Base-by-base conservation (phyloP, 495 filamentous ascomycete genomes). In the Chaetomium cochliodes region DNA sequence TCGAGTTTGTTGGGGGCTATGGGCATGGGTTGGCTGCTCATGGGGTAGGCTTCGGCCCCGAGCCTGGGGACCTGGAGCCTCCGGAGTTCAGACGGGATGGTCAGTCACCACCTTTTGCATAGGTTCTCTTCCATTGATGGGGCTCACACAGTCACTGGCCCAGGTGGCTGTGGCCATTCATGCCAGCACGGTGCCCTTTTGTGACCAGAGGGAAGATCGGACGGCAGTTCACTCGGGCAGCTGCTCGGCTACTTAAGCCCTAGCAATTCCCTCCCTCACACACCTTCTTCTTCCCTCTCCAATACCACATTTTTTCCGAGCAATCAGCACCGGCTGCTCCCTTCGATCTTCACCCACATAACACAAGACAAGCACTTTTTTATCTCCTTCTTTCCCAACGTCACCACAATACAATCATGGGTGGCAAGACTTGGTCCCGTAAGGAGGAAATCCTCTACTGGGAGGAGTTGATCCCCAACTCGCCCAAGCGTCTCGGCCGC, bases 361-460 rank as follows among this genome's bases (percentile, higher is more conserved):
- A 26, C 28, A 11, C 11, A 47, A n/a, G 44, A 39, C 33, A 62
- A n/a, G 6, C 3, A 50, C 58, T 9, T 41, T 2, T 28, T 2
- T n/a, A 49, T 28, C 25, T 11, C 16, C 20, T 20, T 37, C 42
- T 22, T 51, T 26, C 52, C 33, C 33, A 37, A 58, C 15, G 8
- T 23, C 47, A 8, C 28, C 28, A 59, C 44, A n/a, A n/a, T n/a
- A n/a, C n/a, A n/a, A n/a, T n/a, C 26, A 67, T 67, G 57, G 79
- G 76, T 13, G 78, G 78, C 9, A 78, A 70, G 58, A 46, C 74
- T 11, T 82, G 80, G 80, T 67, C 72, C 0, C 33, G 33, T 5
- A 50, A 70, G 1, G 80, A 82, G 62, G 80, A 82, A 67, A 25
- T 28, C 2, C 55, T 72, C 62, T 81, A 80, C 71, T 82, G 80